A percentile compares a stretch with the other conserved stretches of the same genome.
Conservation (phyloP, 139 green algal genomes). For the Micromonas pusilla region DNA sequence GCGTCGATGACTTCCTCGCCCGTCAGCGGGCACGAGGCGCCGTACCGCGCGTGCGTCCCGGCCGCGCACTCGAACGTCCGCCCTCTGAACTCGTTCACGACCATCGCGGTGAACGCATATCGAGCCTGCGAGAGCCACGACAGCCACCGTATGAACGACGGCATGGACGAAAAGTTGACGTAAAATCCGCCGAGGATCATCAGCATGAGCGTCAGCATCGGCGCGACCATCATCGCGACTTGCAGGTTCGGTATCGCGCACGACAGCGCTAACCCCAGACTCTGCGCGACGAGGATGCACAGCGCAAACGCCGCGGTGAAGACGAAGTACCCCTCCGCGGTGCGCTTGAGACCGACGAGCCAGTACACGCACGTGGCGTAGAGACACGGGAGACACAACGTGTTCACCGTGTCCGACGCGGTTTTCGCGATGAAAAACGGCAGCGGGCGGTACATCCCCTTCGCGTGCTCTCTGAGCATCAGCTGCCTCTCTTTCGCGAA, state of each 20-base stretch:
- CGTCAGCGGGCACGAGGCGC: background rate
- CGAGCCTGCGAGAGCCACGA: slow-evolving; percentile 16
- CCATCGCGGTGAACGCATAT: slow-evolving; percentile 25
- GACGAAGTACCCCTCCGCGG: background rate
- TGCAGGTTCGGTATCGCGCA: slow-evolving; percentile 2
- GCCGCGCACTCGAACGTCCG: slow-evolving; percentile 1
- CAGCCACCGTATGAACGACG: slow-evolving; percentile 17
- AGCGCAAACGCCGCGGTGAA: slow-evolving; percentile 18
- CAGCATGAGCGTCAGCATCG: slow-evolving; percentile 24
- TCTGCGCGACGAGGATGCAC: background rate
- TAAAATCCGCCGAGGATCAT: slow-evolving; percentile 34
- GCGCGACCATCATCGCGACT: slow-evolving; percentile 18
- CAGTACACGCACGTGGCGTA: background rate
- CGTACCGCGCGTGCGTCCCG: background rate
- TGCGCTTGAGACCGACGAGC: background rate
- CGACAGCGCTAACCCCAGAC: slow-evolving; percentile 21
- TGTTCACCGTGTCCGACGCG: background rate
- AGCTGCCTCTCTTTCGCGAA: slow-evolving; percentile 26
- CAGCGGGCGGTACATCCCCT: slow-evolving; percentile 19
- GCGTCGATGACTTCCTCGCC: background rate
- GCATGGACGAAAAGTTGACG: slow-evolving; percentile 28
- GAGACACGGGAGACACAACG: background rate
- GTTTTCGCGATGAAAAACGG: slow-evolving; percentile 28
- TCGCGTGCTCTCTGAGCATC: slow-evolving; percentile 27
- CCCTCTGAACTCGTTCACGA: slow-evolving; percentile 32